Conservation (phyloP, 352 stramenopile genomes). For the Blastocystis sp. region DNA sequence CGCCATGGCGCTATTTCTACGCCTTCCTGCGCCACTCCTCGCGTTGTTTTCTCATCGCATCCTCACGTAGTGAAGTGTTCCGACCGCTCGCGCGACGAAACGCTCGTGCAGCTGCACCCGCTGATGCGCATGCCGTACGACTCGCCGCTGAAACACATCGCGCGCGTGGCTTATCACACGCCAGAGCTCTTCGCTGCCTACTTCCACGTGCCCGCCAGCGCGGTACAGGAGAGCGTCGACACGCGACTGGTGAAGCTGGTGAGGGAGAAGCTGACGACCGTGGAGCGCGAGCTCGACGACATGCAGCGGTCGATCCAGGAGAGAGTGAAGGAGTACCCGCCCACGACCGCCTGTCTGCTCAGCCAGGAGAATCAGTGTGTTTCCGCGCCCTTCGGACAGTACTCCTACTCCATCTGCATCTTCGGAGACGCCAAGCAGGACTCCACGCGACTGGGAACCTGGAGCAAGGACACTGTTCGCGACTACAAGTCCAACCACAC, state of each 20-base stretch:
- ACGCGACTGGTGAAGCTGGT: background rate
- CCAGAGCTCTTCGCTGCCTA: conserved; percentile 6
- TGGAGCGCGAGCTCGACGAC: background rate
- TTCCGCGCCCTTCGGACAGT: background rate
- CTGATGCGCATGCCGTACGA: background rate
- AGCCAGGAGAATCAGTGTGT: background rate
- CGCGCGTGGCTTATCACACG: background rate
- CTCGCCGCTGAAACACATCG: background rate
- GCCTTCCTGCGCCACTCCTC: conserved; percentile 5
- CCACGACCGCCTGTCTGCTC: background rate
- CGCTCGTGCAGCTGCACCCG: background rate
- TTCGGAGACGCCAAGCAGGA: conserved; percentile 34
- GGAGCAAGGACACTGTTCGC: background rate
- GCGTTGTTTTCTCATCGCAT: background rate
- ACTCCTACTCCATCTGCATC: conserved; percentile 33
- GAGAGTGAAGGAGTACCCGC: background rate
- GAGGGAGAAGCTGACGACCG: background rate
- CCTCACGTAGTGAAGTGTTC: background rate
- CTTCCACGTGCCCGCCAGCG: background rate
- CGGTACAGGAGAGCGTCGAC: background rate
- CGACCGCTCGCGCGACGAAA: background rate
- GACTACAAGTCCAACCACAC: conserved; percentile 1
- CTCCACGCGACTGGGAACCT: background rate
- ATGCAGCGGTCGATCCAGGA: background rate
- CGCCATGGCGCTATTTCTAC: background rate